Conservation (phyloP, 2,329 filamentous ascomycete genomes). For the Xylaria multiplex region DNA sequence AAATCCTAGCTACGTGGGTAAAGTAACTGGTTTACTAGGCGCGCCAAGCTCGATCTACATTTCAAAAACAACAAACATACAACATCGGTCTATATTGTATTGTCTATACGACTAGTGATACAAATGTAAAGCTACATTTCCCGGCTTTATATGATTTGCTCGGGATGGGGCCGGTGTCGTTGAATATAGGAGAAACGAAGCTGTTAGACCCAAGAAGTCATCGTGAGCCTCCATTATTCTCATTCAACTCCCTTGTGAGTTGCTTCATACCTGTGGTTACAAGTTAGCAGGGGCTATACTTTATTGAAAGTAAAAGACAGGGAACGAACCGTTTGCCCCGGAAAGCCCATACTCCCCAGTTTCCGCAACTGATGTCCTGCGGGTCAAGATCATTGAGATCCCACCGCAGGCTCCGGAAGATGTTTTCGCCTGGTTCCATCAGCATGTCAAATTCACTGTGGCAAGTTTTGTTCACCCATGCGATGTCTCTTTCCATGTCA, state of each 20-base stretch:
- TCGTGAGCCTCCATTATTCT: neutral
- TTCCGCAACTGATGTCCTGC: conserved; percentile 92
- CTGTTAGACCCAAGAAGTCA: neutral
- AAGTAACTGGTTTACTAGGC: neutral
- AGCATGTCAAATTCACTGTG: conserved; percentile 92
- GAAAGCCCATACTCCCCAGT: conserved; percentile 98
- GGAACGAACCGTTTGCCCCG: conserved; percentile 86
- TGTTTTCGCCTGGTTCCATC: conserved; percentile 91
- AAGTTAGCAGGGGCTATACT: conserved; percentile 48
- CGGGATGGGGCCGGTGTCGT: neutral
- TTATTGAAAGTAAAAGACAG: conserved; percentile 15
- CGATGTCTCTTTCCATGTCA: conserved; percentile 92
- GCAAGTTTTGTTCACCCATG: conserved; percentile 87
- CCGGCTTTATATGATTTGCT: conserved; percentile 7
- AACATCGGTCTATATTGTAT: neutral
- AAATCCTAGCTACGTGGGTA: no score
- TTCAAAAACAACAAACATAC: neutral
- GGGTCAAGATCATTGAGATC: conserved; percentile 96
- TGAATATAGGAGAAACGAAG: conserved; percentile 10
- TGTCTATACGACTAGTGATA: conserved; percentile 1
- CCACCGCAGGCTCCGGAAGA: conserved; percentile 93
- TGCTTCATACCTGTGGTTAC: conserved; percentile 67
- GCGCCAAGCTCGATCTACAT: no score
- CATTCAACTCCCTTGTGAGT: conserved; percentile 60
- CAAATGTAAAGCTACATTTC: conserved; percentile 10